Evolutionary conservation across 2,329 filamentous ascomycete species (phyloP), one percentile per base, ranked within the genome.

Genomic region (Geosmithia morbida): DNA sequence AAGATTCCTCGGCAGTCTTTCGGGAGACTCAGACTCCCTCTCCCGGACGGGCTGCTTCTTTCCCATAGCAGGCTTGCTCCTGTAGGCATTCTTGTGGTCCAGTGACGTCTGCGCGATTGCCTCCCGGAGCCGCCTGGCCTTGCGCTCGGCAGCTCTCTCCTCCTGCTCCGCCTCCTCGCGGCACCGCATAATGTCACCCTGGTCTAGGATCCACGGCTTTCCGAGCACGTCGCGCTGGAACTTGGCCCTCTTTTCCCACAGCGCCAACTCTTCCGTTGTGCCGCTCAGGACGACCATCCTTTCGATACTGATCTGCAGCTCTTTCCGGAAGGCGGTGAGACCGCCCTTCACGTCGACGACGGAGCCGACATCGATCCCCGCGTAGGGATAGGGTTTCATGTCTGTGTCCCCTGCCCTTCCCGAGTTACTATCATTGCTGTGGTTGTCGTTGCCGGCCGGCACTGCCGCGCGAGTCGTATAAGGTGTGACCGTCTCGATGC

Each of bases 261-360:
- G 74, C 7, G 56, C 59, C 3, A 81, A 64, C 57, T 84, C 80
- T 33, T 74, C 66, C 43, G 70, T 67, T 0, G 78, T 83, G 43
- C 70, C 68, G 20, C 56, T 58, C 3, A 83, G 48, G 0, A 65
- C 52, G n/a, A 58, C 55, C 48, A 77, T 60, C 54, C 72, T 76
- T 43, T 72, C 65, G 19, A 78, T 65, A 42, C 67, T 68, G 51
- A 82, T 63, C 55, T 79, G 75, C 53, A 60, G 70, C 49, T 67
- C 60, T 1, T 66, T 64, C 47, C 72, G 66, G 50, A 69, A 81
- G 0, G 61, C 57, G 5, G 57, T 63, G 16, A 81, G 53, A 2
- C 63, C 61, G 7, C 78, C 79, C 51, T 77, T 78, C 48, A 81
- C 59, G 47, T 81, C 75, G 14, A 81, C 63, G 2, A 81, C 65